Base-by-base conservation (phyloP, 1,284 basidiomycete genomes). In the Puccinia coronata region DNA sequence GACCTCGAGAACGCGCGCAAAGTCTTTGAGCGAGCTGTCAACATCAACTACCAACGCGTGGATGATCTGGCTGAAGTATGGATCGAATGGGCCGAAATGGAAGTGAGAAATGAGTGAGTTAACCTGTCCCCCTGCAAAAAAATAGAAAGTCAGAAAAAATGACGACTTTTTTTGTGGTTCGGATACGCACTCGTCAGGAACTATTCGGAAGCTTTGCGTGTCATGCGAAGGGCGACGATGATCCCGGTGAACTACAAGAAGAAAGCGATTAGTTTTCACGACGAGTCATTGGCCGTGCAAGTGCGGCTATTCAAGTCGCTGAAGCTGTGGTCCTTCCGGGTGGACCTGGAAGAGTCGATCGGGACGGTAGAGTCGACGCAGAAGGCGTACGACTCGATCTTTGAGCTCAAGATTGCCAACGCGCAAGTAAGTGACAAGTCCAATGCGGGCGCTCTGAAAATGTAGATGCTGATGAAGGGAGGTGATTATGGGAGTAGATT, bases 71-170 rank as follows among this genome's bases (percentile, higher is more conserved):
- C 97, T 0, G 97, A 99, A 87, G 90, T 98, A 20, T 99, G 97
- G 97, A 97, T 95, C 86, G 95, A 98, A 86, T 99, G 96, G 96
- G 92, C 97, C 12, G 96, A 99, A 87, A 92, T 99, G 92, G 97
- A 99, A 86, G 89, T 99, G 69, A 90, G 97, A 51, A 92, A 96
- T 71, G 95, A 95, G 94, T 95, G 86, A 85, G 93, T 90, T 23
- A 34, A 1, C 57, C n/a, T 16, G 59, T 16, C 23, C 31, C 34
- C 55, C 23, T 34, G 12, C 39, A 47, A 16, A 57, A 34, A 51
- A 20, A 2, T 31, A 6, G 14, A 8, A 47, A 9, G 0, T 16
- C 4, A 14, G 23, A 34, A 0, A 14, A 20, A 59, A 6, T 43
- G 36, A 16, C 11, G 9, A 18, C n/a, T 41, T 31, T 20, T 34